A percentile compares a stretch with the other conserved stretches of the same genome.
These are phyloP conservation scores for Neurospora terricola DNA, from an alignment of 495 filamentous ascomycete genomes.

Conservation along the genomic window DNA sequence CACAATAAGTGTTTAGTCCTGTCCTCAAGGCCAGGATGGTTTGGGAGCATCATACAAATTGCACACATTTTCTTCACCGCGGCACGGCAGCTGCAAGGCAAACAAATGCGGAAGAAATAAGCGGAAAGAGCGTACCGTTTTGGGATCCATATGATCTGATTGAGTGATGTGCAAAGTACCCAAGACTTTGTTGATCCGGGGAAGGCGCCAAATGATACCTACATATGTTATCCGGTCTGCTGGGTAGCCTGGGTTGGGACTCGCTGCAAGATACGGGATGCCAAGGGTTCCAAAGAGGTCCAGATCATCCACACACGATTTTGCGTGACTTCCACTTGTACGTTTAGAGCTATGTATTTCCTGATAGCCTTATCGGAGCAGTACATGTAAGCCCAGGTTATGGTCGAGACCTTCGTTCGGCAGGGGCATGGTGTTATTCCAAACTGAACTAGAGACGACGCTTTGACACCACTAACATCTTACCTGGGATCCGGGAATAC, in stretches of 20 bases:
- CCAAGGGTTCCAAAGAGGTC: neutral
- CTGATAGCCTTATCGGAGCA: neutral
- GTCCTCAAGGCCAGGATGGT: neutral
- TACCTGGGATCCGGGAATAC: neutral
- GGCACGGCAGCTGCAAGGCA: neutral
- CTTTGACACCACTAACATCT: neutral
- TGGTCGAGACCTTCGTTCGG: too few relatives aligned
- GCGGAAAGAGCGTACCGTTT: neutral
- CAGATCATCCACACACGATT: neutral
- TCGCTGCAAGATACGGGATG: neutral
- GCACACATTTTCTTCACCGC: neutral
- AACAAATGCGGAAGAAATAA: neutral
- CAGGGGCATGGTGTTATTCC: neutral
- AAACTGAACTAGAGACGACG: neutral
- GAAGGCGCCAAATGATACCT: neutral
- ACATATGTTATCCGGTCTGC: neutral
- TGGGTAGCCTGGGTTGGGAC: neutral
- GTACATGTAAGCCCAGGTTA: too few relatives aligned
- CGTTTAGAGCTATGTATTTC: neutral
- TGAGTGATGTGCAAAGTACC: neutral
- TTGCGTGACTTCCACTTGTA: neutral
- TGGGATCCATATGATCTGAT: neutral
- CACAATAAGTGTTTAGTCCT: neutral
- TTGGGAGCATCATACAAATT: neutral
- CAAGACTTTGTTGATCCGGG: neutral